Conservation (phyloP, 2,329 filamentous ascomycete species). For the Colletotrichum coccodes region DNA sequence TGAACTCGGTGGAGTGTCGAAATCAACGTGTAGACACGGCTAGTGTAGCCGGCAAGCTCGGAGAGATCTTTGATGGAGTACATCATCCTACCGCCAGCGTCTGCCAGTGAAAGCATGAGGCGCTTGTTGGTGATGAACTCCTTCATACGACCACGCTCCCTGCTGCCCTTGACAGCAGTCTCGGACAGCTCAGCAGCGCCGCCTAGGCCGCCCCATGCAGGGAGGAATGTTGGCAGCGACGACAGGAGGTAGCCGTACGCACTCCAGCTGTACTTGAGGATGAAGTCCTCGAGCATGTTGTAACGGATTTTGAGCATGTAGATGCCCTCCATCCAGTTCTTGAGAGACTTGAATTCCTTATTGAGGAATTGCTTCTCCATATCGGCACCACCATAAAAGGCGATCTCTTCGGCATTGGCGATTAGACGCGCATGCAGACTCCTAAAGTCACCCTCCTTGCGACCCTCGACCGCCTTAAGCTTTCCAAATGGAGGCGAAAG, state of each 20-base stretch:
- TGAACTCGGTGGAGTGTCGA: constrained; percentile 94
- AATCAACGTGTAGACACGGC: constrained; percentile 93
- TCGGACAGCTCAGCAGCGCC: constrained; percentile 75
- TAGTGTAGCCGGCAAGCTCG: constrained; percentile 95
- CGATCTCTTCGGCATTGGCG: constrained; percentile 96
- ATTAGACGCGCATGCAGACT: constrained; percentile 91
- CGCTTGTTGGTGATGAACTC: constrained; percentile 99
- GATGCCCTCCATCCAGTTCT: constrained; percentile 97
- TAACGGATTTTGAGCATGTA: constrained; percentile 98
- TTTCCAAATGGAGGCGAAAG: constrained; percentile 97
- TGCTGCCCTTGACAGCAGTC: constrained; percentile 59
- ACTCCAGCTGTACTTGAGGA: constrained; percentile 98
- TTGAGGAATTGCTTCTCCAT: constrained; percentile 95
- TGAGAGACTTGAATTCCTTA: constrained; percentile 90
- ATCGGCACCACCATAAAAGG: constrained; percentile 95
- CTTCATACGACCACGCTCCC: constrained; percentile 91
- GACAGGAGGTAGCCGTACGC: constrained; percentile 96
- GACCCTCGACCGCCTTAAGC: constrained; percentile 93
- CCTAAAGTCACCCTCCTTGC: constrained; percentile 94
- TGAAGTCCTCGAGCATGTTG: constrained; percentile 98
- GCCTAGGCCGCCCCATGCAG: constrained; percentile 89
- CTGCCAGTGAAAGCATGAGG: constrained; percentile 95
- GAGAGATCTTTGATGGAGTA: constrained; percentile 99
- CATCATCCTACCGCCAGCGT: constrained; percentile 98
- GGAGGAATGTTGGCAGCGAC: constrained; percentile 92